Conservation (phyloP, 2,329 filamentous ascomycete species). For the Fusarium gaditjirri region DNA sequence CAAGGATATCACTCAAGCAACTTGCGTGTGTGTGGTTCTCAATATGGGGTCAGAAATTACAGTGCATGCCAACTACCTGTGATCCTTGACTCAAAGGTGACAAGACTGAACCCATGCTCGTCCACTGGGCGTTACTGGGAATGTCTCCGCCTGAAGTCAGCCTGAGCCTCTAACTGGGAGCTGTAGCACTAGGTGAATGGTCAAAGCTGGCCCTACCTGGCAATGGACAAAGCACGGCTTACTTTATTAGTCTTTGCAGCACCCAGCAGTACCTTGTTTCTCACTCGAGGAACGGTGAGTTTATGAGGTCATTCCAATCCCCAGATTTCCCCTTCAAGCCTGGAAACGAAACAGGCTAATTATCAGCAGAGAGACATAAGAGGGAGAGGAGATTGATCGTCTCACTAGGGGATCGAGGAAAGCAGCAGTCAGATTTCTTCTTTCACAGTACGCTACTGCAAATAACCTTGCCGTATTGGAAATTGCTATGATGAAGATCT, state of each 20-base stretch:
- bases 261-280: conserved; percentile 12
- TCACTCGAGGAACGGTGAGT: conserved; percentile 12
- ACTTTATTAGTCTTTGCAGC: background rate
- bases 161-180: conserved; percentile 32
- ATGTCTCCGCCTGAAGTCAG: conserved; percentile 35
- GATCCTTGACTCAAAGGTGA: conserved; percentile 4
- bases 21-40: conserved; percentile 2
- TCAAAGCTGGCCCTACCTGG: conserved; percentile 28
- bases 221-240: conserved; percentile 3
- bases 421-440: conserved; percentile 11
- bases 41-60: conserved; percentile 10
- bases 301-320: conserved; percentile 39
- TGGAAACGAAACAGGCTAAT: conserved; percentile 7
- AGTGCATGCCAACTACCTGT: background rate
- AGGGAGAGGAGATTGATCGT: conserved; percentile 1
- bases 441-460: conserved; percentile 15
- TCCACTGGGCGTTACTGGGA: conserved; percentile 18
- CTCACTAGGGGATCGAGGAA: conserved; percentile 1
- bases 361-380: background rate
- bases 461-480: conserved; percentile 30
- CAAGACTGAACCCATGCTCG: conserved; percentile 13
- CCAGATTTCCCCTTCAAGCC: conserved; percentile 25
- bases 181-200: conserved; percentile 9
- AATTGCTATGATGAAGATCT: conserved; percentile 44
- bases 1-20: conserved; percentile 31